Conservation (phyloP, 805 yeast genomes). For the Spathaspora arborariae region DNA sequence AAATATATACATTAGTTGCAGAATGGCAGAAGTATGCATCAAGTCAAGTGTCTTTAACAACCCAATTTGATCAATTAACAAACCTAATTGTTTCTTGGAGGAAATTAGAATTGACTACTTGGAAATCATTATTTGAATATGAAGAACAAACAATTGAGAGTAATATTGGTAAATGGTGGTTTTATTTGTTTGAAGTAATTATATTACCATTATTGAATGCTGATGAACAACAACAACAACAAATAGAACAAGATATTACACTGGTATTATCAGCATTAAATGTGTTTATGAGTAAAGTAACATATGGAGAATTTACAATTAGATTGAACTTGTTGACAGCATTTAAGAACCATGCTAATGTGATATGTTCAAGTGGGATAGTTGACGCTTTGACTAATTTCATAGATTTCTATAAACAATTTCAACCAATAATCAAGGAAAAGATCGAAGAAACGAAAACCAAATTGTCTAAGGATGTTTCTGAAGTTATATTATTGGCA, state of each 20-base stretch:
- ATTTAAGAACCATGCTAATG: conserved; percentile 52
- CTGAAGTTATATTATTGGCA: conserved; percentile 82
- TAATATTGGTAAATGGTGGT: conserved; percentile 83
- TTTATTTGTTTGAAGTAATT: conserved; percentile 79
- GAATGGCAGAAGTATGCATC: conserved; percentile 97
- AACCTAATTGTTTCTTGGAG: conserved; percentile 85
- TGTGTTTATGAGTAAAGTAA: conserved; percentile 69
- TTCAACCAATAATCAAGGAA: conserved; percentile 45
- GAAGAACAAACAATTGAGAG: conserved; percentile 52
- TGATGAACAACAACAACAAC: conserved; percentile 10
- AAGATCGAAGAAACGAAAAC: conserved; percentile 45
- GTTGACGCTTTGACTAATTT: conserved; percentile 52
- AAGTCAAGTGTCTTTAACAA: conserved; percentile 61
- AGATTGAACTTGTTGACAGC: conserved; percentile 63
- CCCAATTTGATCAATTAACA: conserved; percentile 56
- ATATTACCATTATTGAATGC: conserved; percentile 46
- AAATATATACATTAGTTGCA: conserved; percentile 70
- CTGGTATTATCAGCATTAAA: conserved; percentile 53
- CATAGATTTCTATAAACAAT: conserved; percentile 64
- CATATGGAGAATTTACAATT: conserved; percentile 66
- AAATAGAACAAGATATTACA: conserved; percentile 16
- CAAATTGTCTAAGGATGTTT: conserved; percentile 69
- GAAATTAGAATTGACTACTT: conserved; percentile 75
- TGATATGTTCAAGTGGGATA: conserved; percentile 21
- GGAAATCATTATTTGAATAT: conserved; percentile 70